Evolutionary conservation across 805 yeast species (phyloP).

Genomic region (Tetrapisispora phaffii): DNA sequence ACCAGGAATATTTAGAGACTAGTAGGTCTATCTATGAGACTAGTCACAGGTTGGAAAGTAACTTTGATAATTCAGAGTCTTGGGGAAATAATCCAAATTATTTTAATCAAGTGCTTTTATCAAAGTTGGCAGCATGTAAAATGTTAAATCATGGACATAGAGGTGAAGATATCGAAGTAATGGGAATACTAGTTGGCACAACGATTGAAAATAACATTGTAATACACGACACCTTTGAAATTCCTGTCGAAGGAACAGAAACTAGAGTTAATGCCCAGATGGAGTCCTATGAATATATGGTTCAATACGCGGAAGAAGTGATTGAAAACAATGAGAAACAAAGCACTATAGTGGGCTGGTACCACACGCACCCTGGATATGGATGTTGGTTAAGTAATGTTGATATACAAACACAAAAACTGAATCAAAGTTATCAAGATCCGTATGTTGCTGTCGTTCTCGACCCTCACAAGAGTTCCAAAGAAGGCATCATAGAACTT

Average conservation of each 20-base stretch:
- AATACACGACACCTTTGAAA: slow-evolving; percentile 70
- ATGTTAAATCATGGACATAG: slow-evolving; percentile 72
- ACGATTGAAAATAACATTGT: slow-evolving; percentile 46
- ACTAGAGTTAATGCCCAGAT: slow-evolving; percentile 89
- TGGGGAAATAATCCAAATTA: neutral
- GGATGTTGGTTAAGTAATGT: slow-evolving; percentile 95
- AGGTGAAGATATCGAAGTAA: slow-evolving; percentile 83
- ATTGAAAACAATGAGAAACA: slow-evolving; percentile 34
- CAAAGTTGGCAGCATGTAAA: slow-evolving; percentile 61
- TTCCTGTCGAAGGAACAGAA: slow-evolving; percentile 95
- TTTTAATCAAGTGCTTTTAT: slow-evolving; percentile 32
- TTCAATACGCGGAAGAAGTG: slow-evolving; percentile 52
- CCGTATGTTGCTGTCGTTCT: slow-evolving; percentile 84
- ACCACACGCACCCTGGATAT: slow-evolving; percentile 97
- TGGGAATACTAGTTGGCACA: slow-evolving; percentile 91
- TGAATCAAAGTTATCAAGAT: slow-evolving; percentile 83
- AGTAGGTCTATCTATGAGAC: neutral
- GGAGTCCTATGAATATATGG: slow-evolving; percentile 94
- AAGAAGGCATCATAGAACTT: slow-evolving; percentile 61
- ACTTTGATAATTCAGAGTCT: neutral
- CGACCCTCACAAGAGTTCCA: slow-evolving; percentile 64
- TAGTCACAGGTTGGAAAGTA: neutral
- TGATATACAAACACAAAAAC: slow-evolving; percentile 78
- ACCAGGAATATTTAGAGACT: neutral
- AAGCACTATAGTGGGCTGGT: slow-evolving; percentile 83